These are phyloP conservation scores for Paramyrothecium sp. DNA, from an alignment of 2,329 filamentous ascomycete genomes.

Conservation along the genomic window DNA sequence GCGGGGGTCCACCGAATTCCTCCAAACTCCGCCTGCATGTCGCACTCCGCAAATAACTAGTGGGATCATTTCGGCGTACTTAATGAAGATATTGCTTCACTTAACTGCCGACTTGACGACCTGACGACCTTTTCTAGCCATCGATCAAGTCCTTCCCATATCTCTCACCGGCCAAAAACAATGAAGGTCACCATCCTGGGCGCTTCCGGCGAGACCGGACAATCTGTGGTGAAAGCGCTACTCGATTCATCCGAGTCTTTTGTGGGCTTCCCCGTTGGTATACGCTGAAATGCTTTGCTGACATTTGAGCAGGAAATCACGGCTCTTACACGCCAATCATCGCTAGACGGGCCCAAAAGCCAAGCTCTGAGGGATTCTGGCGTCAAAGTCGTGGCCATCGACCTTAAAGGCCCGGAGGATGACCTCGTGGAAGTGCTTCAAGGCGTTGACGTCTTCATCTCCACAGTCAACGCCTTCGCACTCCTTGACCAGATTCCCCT, in stretches of 20 bases:
- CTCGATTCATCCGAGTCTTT: constrained; percentile 21
- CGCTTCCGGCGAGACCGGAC: constrained; percentile 40
- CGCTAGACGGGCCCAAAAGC: constrained; percentile 42
- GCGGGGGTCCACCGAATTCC: no score
- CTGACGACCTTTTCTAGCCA: no score
- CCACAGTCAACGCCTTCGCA: constrained; percentile 32
- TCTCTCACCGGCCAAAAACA: not conserved
- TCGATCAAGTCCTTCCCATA: no score
- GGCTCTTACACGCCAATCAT: constrained; percentile 43
- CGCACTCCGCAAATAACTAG: no score
- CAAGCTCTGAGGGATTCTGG: constrained; percentile 36
- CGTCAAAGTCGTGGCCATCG: constrained; percentile 38
- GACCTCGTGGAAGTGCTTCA: constrained; percentile 35
- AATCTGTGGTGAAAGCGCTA: constrained; percentile 36
- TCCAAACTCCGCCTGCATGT: no score
- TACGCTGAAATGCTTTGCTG: no score
- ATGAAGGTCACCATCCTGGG: constrained; percentile 34
- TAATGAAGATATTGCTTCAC: no score
- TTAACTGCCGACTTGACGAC: no score
- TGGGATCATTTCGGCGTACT: no score
- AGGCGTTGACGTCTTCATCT: constrained; percentile 45
- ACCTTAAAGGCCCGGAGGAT: constrained; percentile 38
- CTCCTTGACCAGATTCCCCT: constrained; percentile 37
- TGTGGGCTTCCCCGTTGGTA: no score
- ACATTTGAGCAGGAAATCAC: constrained; percentile 37